Base-by-base conservation (phyloP, 768 basidiomycete genomes). In the Pisolithus marmoratus region DNA sequence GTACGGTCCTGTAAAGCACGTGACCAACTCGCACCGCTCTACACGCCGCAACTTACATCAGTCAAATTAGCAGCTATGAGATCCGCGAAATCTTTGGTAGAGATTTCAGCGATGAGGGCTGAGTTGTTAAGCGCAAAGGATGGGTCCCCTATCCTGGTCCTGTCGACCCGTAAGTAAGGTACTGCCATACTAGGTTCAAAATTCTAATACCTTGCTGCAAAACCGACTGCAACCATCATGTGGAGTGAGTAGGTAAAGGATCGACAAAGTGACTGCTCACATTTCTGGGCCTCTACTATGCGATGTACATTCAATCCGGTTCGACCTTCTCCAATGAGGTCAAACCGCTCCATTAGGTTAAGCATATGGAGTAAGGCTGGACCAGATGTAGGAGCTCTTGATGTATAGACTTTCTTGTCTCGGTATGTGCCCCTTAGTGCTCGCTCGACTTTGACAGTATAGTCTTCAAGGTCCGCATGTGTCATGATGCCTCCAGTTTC, bases 291-390 rank as follows among this genome's bases (percentile, higher is more conserved):
- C 68, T 98, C 96, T 14, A 97, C 74, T 5, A 90, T 64, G 43
- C 94, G 77, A 65, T 98, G 96, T 3, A 80, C 74, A 56, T 83
- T 87, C 15, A 91, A 64, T 1, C 76, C 74, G n/a, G 76, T 83
- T 56, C 74, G 67, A 42, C 81, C 81, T 23, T 72, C 70, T 17
- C 76, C 57, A 31, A 79, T 67, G 36, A 75, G 60, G 48, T 76
- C 71, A 61, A 80, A 97, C n/a, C 78, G 75, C 63, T 96, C 94
- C 43, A 95, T 70, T 19, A 94, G 65, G 63, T 97, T 96, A n/a
- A 98, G 72, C 78, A 97, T 87, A 63, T 92, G 87, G 38, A 96
- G 70, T 38, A 98, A 71, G n/a, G 89, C 90, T 75, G 90, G 85
- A 5, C 95, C 94, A 11, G 87, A 87, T 8, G 87, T 84, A 5